Base-by-base conservation (phyloP, 495 filamentous ascomycete species). In the Neurospora intermedia region DNA sequence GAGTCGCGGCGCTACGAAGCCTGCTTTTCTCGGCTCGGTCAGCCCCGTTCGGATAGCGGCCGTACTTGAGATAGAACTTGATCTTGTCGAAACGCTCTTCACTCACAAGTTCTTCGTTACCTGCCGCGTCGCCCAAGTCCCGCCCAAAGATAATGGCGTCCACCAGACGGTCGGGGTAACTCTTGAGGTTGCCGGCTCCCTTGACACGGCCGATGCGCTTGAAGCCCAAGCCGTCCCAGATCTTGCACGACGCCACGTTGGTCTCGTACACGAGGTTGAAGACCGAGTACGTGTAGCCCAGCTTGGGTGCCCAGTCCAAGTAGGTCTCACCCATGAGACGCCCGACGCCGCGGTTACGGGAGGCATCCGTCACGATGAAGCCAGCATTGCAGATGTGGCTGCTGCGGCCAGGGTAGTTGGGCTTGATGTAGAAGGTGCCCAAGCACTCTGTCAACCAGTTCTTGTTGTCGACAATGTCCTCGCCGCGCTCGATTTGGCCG, bases 21-120 rank as follows among this genome's bases (percentile, higher is more conserved):
- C 96, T 92, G 80, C 91, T 94, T 87, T 99, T 99, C 81, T 98
- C 94, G 69, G 94, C 94, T 69, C 96, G 91, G 83, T 98, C 95
- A 73, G 94, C 93, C 59, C 95, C 96, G 73, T 91, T 88, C 42
- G 96, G 96, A 81, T 99, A 98, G 82, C 95, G 95, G 77, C 90
- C 90, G 81, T 94, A 93, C 79, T 97, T 96, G 76, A 99, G 90
- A 84, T 99, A 99, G 83, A 93, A 98, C 72, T 92, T 90, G 77
- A 99, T 99, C 84, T 98, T 99, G 84, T 98, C 94, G 84, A 98
- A 98, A 74, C 96, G 92, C 81, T 98, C 95, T 86, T 97, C 94
- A 79, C 91, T 94, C 76, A 96, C 92, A 76, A 92, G 93, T 80
- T 97, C 93, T 77, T 97, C 94, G 73, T 90, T 91, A 75, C 83